Percentiles rank a stretch among this genome's conserved stretches.
phyloP scores from a whole-genome alignment of 148 eudicot genomes.

The Persicaria tinctoria region DNA sequence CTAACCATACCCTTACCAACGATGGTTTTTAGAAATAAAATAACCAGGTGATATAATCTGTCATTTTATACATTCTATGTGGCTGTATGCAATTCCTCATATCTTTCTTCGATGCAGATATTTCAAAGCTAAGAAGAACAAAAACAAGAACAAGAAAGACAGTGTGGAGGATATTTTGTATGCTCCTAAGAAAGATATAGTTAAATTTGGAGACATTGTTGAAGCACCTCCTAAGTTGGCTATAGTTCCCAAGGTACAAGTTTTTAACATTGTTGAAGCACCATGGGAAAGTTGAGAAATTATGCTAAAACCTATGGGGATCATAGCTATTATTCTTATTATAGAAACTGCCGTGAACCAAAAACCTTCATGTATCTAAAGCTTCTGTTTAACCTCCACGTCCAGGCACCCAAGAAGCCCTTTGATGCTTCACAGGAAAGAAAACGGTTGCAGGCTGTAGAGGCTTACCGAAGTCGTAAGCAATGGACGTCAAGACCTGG shows the following conservation, averaged over 20 bases:
- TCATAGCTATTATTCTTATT: not conserved
- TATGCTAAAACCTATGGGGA: not conserved
- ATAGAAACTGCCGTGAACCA: not conserved
- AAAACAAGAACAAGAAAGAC: slow-evolving; percentile 42
- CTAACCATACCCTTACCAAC: not conserved
- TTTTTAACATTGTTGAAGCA: not conserved
- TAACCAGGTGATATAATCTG: not conserved
- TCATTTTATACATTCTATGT: not conserved
- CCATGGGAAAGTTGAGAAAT: not conserved
- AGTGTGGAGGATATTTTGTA: slow-evolving; percentile 35
- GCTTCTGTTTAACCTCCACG: not conserved
- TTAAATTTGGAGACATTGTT: slow-evolving; percentile 83
- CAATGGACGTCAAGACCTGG: slow-evolving; percentile 74
- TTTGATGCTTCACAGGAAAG: slow-evolving; percentile 67
- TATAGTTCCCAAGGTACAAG: slow-evolving; percentile 54
- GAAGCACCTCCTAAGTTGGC: slow-evolving; percentile 80
- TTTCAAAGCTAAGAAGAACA: slow-evolving; percentile 63
- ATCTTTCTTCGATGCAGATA: slow-evolving; percentile 34
- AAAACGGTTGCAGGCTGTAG: slow-evolving; percentile 72
- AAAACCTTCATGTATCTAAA: not conserved
- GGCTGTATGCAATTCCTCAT: not conserved
- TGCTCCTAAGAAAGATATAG: slow-evolving; percentile 51
- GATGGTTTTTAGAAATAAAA: not conserved
- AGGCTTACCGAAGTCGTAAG: slow-evolving; percentile 65
- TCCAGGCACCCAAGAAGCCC: slow-evolving; percentile 45